These are phyloP conservation scores for Quercus tomentella DNA, from an alignment of 331 rosid genomes.

Conservation along the genomic window DNA sequence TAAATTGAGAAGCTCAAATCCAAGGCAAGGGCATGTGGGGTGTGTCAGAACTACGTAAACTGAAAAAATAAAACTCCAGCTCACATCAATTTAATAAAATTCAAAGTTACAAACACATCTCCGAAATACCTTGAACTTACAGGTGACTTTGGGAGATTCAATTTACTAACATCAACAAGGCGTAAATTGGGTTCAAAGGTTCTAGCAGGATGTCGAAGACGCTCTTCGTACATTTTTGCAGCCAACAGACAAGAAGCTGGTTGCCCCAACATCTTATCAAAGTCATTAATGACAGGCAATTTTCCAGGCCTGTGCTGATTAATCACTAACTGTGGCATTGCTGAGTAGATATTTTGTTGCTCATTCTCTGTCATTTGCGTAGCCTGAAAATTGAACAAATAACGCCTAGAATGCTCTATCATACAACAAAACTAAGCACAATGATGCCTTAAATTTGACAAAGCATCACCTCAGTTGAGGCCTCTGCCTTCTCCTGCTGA, in stretches of 20 bases:
- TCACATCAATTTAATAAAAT: not conserved
- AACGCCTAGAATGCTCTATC: not conserved
- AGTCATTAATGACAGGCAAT: slow-evolving; percentile 13
- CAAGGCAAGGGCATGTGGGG: not conserved
- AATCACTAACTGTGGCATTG: slow-evolving; percentile 13
- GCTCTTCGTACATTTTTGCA: not conserved
- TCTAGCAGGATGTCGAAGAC: slow-evolving; percentile 3
- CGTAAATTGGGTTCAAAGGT: slow-evolving; percentile 14
- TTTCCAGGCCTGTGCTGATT: slow-evolving; percentile 22
- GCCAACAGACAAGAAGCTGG: slow-evolving; percentile 10
- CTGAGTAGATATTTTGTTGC: not conserved
- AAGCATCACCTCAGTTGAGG: slow-evolving; percentile 23
- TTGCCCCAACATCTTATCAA: slow-evolving; percentile 11
- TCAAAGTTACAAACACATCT: not conserved
- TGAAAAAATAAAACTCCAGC: not conserved
- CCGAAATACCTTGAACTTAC: slow-evolving; percentile 35
- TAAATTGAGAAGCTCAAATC: not conserved
- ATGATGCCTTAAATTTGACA: not conserved
- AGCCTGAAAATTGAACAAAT: slow-evolving; percentile 36
- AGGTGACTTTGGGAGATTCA: not conserved
- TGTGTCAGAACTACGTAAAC: not conserved
- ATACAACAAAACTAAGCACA: slow-evolving; percentile 2
- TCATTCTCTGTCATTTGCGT: slow-evolving; percentile 10
- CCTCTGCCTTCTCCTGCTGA: slow-evolving; percentile 18
- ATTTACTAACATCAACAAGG: slow-evolving; percentile 11